Conservation (phyloP, 305 asterid species). For the Solanum hybrid region DNA sequence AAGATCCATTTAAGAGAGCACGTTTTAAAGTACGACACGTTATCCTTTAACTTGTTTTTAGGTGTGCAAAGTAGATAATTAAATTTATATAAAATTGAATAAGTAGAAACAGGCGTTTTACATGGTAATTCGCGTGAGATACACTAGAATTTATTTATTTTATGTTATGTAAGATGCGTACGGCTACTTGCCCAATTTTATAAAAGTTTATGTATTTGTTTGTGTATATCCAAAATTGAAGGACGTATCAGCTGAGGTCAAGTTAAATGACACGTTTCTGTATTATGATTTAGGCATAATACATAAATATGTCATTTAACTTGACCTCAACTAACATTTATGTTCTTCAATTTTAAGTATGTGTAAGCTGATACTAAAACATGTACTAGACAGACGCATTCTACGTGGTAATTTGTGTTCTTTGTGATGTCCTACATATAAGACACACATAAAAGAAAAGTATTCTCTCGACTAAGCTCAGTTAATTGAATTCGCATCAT, state of each 20-base stretch:
- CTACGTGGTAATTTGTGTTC: not conserved
- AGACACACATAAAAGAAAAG: not conserved
- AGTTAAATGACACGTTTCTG: too few relatives aligned
- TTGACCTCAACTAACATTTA: too few relatives aligned
- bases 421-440: not conserved
- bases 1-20: not conserved
- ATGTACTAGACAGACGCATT: not conserved
- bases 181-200: too few relatives aligned
- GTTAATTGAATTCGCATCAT: not conserved
- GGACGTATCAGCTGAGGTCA: not conserved
- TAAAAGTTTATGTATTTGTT: not conserved
- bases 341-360: not conserved
- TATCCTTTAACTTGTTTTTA: not conserved
- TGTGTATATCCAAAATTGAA: not conserved
- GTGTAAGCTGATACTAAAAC: not conserved
- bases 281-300: too few relatives aligned
- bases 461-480: not conserved
- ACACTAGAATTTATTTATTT: too few relatives aligned
- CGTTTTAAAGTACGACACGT: too few relatives aligned
- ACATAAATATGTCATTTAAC: not conserved
- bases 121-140: not conserved
- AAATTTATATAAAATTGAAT: too few relatives aligned
- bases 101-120: too few relatives aligned
- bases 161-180: too few relatives aligned
- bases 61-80: not conserved